Conservation (phyloP, 1,284 basidiomycete species). For the Leccinum pachyderme region DNA sequence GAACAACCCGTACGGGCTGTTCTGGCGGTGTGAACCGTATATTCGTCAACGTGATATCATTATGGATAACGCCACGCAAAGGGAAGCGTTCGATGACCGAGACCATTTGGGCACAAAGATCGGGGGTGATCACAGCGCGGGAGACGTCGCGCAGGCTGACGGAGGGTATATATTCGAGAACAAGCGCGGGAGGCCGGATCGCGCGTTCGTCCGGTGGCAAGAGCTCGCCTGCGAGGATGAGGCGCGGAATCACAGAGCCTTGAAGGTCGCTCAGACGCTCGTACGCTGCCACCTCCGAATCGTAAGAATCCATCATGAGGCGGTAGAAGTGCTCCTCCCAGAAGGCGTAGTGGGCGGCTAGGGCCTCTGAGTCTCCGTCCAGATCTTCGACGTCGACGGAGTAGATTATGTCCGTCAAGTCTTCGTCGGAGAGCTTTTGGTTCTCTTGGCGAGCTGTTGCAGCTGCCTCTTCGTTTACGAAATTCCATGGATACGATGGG, state of each 20-base stretch:
- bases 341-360: not conserved
- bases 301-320: not conserved
- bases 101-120: not conserved
- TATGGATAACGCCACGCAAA: not conserved
- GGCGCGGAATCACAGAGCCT: not conserved
- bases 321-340: not conserved
- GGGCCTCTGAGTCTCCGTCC: not conserved
- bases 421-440: not conserved
- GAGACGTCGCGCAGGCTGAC: not conserved
- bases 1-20: not conserved
- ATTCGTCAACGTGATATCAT: not conserved
- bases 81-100: not conserved
- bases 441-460: not conserved
- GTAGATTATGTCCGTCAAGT: not conserved
- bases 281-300: not conserved
- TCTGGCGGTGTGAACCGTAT: not conserved
- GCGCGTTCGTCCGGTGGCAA: not conserved
- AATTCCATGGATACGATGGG: not conserved
- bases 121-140: not conserved
- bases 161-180: not conserved
- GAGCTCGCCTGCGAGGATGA: not conserved
- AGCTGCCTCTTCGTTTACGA: not conserved
- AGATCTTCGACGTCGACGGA: not conserved
- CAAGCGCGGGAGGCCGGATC: not conserved
- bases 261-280: not conserved